phyloP scores from a whole-genome alignment of 306 rosid species.

The Sphenostylis stenocarpa region DNA sequence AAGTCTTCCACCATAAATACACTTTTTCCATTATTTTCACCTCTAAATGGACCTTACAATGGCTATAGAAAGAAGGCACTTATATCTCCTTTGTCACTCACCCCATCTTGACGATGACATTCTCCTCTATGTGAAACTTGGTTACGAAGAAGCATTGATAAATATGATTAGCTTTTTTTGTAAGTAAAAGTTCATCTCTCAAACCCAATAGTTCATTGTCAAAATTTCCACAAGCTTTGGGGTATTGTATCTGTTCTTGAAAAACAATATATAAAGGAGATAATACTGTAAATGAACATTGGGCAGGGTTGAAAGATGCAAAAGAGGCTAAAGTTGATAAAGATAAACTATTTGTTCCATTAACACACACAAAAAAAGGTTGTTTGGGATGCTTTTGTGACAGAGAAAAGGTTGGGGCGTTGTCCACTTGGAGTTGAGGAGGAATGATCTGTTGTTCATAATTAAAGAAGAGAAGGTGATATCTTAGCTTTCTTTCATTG shows the following conservation, averaged over 20 bases:
- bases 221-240: too few relatives aligned
- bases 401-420: not conserved
- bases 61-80: not conserved
- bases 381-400: too few relatives aligned
- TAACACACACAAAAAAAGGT: not conserved
- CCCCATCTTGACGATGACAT: not conserved
- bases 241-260: not conserved
- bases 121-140: not conserved
- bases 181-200: too few relatives aligned
- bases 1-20: not conserved
- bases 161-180: not conserved
- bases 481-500: conserved; percentile 18
- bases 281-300: not conserved
- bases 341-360: not conserved
- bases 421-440: not conserved
- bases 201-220: not conserved
- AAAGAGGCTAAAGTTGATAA: conserved; percentile 25
- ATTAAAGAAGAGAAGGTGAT: conserved; percentile 13
- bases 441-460: conserved; percentile 14
- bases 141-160: too few relatives aligned
- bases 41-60: not conserved
- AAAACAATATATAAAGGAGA: conserved; percentile 3
- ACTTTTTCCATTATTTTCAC: not conserved
- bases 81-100: not conserved
- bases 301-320: not conserved